These are phyloP conservation scores for Pichia sp. DNA, from an alignment of 1,139 yeast genomes.

Conservation along the genomic window DNA sequence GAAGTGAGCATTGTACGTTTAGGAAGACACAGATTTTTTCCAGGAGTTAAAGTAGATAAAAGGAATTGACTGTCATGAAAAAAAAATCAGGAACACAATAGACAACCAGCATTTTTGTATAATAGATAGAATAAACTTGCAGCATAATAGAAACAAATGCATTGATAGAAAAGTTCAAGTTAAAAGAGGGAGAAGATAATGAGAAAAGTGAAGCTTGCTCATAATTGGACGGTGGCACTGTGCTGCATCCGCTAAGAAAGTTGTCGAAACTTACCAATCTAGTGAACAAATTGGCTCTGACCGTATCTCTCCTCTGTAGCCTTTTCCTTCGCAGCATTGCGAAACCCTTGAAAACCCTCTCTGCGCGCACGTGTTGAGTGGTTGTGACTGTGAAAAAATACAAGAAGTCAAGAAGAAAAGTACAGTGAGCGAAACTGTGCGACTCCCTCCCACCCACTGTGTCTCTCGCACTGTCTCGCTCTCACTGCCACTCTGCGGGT, in stretches of 20 bases:
- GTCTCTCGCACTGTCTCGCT: background rate
- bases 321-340: too few relatives aligned
- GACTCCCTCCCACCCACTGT: background rate
- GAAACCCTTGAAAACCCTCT: constrained; percentile 3
- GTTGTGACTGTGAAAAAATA: constrained; percentile 4
- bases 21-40: constrained; percentile 27
- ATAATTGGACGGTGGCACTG: constrained; percentile 32
- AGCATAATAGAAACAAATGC: background rate
- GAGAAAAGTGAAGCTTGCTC: background rate
- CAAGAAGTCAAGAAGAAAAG: background rate
- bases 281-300: too few relatives aligned
- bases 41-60: constrained; percentile 17
- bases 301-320: background rate
- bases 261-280: constrained; percentile 18
- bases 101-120: background rate
- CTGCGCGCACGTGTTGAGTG: background rate
- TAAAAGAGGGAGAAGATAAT: too few relatives aligned
- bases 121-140: background rate
- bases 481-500: background rate
- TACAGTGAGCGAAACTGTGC: constrained; percentile 1
- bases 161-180: background rate
- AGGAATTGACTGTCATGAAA: background rate
- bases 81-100: background rate
- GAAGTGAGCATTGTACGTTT: constrained; percentile 19
- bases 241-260: constrained; percentile 34